phyloP scores from a whole-genome alignment of 495 filamentous ascomycete genomes.

The Penicillium antarcticum region DNA sequence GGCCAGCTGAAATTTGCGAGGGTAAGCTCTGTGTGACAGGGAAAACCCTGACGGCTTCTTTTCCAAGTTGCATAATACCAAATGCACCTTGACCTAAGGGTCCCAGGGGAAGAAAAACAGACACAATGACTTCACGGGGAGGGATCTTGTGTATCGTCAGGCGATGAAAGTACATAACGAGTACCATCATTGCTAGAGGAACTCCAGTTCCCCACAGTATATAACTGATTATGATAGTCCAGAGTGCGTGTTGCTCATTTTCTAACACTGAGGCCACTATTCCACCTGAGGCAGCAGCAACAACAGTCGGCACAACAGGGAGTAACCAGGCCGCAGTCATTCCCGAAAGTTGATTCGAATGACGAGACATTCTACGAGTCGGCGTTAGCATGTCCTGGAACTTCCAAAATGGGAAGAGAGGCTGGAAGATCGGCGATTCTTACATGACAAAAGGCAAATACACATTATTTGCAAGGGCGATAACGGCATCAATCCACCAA shows the following conservation, averaged over 20 bases:
- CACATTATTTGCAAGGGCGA: conserved; percentile 41
- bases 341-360: conserved; percentile 12
- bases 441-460: conserved; percentile 9
- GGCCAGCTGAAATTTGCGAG: too few relatives aligned
- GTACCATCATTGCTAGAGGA: conserved; percentile 42
- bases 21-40: conserved; percentile 9
- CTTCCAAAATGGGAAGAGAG: too few relatives aligned
- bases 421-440: too few relatives aligned
- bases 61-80: conserved; percentile 34
- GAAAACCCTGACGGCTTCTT: conserved; percentile 25
- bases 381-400: too few relatives aligned
- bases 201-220: conserved; percentile 51
- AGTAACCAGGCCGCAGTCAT: conserved; percentile 55
- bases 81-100: conserved; percentile 52
- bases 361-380: too few relatives aligned
- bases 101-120: conserved; percentile 51
- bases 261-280: conserved; percentile 45
- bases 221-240: conserved; percentile 48
- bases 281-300: conserved; percentile 47
- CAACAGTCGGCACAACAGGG: conserved; percentile 48
- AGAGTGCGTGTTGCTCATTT: conserved; percentile 37
- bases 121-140: conserved; percentile 48
- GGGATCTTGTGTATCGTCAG: conserved; percentile 47
- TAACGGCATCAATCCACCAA: conserved; percentile 49
- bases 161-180: conserved; percentile 53